Evolutionary conservation across 192 early-diverging fungal species (phyloP).

Genomic region (Phycomyces blakesleeanus): DNA sequence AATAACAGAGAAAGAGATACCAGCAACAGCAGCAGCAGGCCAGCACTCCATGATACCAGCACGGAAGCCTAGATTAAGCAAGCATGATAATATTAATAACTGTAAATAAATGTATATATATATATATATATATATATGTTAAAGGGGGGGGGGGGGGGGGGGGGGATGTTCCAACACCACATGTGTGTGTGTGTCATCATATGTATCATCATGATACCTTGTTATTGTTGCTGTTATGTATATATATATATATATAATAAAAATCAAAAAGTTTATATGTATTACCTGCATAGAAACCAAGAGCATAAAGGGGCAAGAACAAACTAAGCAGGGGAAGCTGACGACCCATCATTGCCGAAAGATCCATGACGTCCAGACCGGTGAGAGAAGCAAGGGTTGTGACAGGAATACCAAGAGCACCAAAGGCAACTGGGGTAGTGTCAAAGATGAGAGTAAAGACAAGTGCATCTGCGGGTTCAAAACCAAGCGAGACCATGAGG

Average conservation of each 20-base stretch:
- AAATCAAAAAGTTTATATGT: background rate
- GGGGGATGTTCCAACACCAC: too few relatives aligned
- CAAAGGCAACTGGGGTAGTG: constrained; percentile 33
- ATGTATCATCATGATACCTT: too few relatives aligned
- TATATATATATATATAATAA: too few relatives aligned
- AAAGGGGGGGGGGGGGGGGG: too few relatives aligned
- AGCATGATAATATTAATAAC: too few relatives aligned
- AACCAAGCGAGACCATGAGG: constrained; percentile 35
- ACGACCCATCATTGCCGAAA: constrained; percentile 37
- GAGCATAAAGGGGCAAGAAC: constrained; percentile 31
- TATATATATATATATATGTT: too few relatives aligned
- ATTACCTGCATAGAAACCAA: constrained; percentile 31
- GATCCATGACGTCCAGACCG: constrained; percentile 18
- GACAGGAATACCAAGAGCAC: constrained; percentile 38
- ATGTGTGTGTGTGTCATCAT: too few relatives aligned
- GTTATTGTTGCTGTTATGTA: too few relatives aligned
- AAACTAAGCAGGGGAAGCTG: constrained; percentile 33
- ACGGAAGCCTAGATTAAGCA: constrained; percentile 15
- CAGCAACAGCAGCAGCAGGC: constrained; percentile 28
- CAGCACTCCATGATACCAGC: constrained; percentile 32
- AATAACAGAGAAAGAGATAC: constrained; percentile 32
- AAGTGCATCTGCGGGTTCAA: constrained; percentile 36
- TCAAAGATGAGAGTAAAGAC: constrained; percentile 33
- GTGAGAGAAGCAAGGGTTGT: constrained; percentile 35
- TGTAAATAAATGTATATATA: too few relatives aligned